Base-by-base conservation (phyloP, 257 asterid species). In the Primulina tabacum region DNA sequence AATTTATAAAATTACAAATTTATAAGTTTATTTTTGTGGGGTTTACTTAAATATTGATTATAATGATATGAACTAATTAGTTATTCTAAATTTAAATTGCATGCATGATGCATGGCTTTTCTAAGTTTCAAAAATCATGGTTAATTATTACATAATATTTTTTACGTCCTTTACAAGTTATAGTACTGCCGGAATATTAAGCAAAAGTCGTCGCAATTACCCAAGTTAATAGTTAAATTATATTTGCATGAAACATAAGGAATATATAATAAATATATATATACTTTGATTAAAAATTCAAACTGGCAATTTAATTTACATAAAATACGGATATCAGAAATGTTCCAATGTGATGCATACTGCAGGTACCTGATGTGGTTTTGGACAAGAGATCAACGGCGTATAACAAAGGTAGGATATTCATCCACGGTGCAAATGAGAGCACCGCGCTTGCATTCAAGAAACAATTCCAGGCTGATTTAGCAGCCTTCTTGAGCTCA, bases 401-500 rank as follows among this genome's bases (percentile, higher is more conserved):
- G 0, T 94, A 91, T 77, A 94, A 94, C 81, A 87, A 78, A 40
- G 97, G 92, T 7, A 82, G 71, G 64, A 82, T 94, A 55, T 94
- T 86, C 82, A 89, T 94, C 85, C 96, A 91, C 80, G 98, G 99
- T 0, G 97, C 96, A 63, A 83, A 76, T 56, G 92, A 84, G 80
- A 75, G 61, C 81, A 84, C 97, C 1, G 90, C 96, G 0, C 74
- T 40, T 43, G 99, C 97, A 2, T 94, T 91, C 84, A 85, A 77
- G 79, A 89, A 85, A 40, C 99, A 94, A 30, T 94, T 88, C 72
- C 95, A 94, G 79, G 69, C 65, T 6, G 99, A 93, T 72, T 76
- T 94, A 70, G 90, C 84, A 0, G 85, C 77, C 2, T 94, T 91
- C 71, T 71, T 94, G 47, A 75, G 83, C 56, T 76, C 88, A 43